Percentiles rank a stretch among this genome's conserved stretches.
Evolutionary conservation across 169 alveolate species (phyloP).

Genomic region (Theileria equi): DNA sequence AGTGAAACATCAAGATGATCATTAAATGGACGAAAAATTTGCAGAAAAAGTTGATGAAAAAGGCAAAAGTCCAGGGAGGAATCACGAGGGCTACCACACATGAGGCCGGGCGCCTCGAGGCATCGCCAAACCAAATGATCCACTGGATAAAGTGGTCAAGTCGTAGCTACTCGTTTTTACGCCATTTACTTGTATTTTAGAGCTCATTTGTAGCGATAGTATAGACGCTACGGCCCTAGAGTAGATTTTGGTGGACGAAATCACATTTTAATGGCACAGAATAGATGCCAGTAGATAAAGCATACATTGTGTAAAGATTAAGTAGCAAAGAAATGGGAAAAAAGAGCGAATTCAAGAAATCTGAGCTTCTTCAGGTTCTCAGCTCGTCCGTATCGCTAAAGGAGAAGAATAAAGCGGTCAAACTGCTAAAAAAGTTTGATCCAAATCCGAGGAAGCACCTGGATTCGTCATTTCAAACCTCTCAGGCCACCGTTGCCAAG

Average conservation of each 20-base stretch:
- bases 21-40: too few relatives aligned
- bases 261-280: constrained; percentile 1
- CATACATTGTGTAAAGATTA: neutral
- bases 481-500: constrained; percentile 65
- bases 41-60: too few relatives aligned
- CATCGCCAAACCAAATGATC: too few relatives aligned
- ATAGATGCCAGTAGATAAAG: neutral
- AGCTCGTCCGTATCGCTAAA: constrained; percentile 59
- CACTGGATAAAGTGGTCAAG: too few relatives aligned
- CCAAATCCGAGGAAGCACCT: constrained; percentile 75
- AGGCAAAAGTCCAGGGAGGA: too few relatives aligned
- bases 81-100: too few relatives aligned
- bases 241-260: neutral
- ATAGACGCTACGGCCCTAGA: neutral
- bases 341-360: constrained; percentile 65
- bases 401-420: constrained; percentile 73
- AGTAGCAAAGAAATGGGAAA: constrained; percentile 62
- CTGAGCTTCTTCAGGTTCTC: constrained; percentile 67
- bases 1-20: too few relatives aligned
- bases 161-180: too few relatives aligned
- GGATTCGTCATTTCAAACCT: constrained; percentile 67
- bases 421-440: constrained; percentile 70
- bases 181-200: too few relatives aligned
- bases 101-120: too few relatives aligned
- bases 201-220: neutral